Evolutionary conservation across 2,329 filamentous ascomycete species (phyloP).

Genomic region (Aspergillus neoniger): DNA sequence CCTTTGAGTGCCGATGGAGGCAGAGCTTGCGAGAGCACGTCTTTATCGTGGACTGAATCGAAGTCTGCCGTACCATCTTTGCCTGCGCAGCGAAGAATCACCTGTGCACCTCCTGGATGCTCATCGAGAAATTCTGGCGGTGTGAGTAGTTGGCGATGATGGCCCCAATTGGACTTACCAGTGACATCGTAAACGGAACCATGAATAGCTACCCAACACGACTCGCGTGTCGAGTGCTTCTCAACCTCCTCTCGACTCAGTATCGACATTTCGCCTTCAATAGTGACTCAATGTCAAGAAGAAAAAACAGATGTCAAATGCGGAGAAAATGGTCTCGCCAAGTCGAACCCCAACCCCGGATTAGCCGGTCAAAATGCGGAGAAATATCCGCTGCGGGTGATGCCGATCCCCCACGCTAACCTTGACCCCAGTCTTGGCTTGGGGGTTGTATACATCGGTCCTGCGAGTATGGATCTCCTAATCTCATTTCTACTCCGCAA

Average conservation of each 20-base stretch:
- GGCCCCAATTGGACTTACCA: constrained; percentile 19
- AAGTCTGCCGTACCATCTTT: constrained; percentile 40
- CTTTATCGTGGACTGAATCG: constrained; percentile 36
- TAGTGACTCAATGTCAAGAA: neutral
- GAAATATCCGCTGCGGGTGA: neutral
- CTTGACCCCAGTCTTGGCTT: neutral
- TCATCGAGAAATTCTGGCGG: constrained; percentile 32
- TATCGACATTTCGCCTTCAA: neutral
- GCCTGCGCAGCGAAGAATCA: constrained; percentile 38
- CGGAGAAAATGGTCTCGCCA: neutral
- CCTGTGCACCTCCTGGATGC: constrained; percentile 37
- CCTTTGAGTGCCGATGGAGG: constrained; percentile 29
- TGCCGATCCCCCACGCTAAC: constrained; percentile 8
- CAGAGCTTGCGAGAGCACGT: constrained; percentile 33
- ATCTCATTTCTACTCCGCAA: neutral
- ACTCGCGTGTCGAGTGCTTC: constrained; percentile 50
- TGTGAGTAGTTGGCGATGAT: neutral
- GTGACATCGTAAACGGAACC: constrained; percentile 56
- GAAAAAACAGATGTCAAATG: neutral
- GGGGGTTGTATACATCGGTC: neutral
- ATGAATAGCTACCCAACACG: constrained; percentile 56
- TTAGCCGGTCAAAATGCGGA: constrained; percentile 5
- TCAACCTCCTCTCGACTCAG: constrained; percentile 54
- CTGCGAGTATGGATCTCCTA: neutral
- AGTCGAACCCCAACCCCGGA: neutral